Percentiles rank a stretch among this genome's conserved stretches.
Evolutionary conservation across 2,329 filamentous ascomycete genomes (phyloP).

Genomic region (Teratosphaeria gauchensis): DNA sequence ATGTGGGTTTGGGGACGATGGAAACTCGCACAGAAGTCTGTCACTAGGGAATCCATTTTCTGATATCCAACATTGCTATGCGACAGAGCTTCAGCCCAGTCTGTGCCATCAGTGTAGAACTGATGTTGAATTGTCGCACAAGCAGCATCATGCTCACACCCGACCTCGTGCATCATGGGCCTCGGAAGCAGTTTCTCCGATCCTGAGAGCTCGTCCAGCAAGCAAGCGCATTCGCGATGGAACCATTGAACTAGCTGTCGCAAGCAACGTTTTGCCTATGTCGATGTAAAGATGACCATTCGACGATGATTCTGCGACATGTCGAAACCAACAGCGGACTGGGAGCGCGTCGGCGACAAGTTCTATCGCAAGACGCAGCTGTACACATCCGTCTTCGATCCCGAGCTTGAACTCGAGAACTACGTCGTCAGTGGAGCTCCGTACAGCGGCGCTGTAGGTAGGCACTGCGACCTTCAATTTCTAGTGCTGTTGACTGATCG

Average conservation of each 20-base stretch:
- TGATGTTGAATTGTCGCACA: background rate
- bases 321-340: conserved; percentile 69
- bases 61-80: background rate
- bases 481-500: background rate
- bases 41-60: background rate
- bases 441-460: conserved; percentile 89
- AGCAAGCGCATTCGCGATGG: background rate
- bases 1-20: background rate
- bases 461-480: conserved; percentile 10
- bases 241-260: background rate
- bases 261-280: background rate
- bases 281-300: background rate
- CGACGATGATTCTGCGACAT: conserved; percentile 14
- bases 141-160: background rate
- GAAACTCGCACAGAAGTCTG: background rate
- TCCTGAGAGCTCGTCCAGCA: background rate
- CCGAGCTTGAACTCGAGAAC: conserved; percentile 88
- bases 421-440: conserved; percentile 86
- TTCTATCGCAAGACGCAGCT: conserved; percentile 94
- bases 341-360: conserved; percentile 85
- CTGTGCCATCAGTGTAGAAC: background rate
- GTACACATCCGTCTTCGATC: conserved; percentile 87
- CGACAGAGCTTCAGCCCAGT: background rate
- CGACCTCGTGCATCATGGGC: background rate
- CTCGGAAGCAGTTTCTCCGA: background rate